Evolutionary conservation across 148 eudicot genomes (phyloP).

Genomic region (Cornus florida): DNA sequence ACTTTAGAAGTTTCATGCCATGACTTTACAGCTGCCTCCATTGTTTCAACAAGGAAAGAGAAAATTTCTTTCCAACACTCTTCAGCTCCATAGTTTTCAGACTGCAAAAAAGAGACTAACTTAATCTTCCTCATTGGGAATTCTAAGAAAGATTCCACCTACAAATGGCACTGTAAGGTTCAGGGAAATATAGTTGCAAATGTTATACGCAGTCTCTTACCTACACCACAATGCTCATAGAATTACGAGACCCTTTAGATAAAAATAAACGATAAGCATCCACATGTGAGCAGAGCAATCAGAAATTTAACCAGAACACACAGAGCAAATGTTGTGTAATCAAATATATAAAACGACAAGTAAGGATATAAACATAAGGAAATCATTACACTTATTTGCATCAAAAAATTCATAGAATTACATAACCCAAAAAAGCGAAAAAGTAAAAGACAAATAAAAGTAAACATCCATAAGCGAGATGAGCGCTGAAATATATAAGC

Average conservation of each 20-base stretch:
- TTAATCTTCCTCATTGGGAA: not conserved
- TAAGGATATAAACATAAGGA: no score
- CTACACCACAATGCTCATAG: conserved; percentile 4
- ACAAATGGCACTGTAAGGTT: not conserved
- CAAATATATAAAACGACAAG: no score
- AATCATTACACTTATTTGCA: conserved; percentile 4
- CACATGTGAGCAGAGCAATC: not conserved
- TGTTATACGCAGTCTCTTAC: not conserved
- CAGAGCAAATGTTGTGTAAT: not conserved
- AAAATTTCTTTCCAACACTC: conserved; percentile 53
- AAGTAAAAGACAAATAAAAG: no score
- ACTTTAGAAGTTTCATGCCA: conserved; percentile 92
- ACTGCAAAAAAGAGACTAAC: conserved; percentile 42
- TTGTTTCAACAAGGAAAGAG: conserved; percentile 80
- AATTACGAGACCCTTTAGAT: not conserved
- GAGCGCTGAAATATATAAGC: not conserved
- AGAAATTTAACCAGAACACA: not conserved
- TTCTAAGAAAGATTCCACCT: conserved; percentile 8
- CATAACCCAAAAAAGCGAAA: not conserved
- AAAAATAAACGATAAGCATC: not conserved
- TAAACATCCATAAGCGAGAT: not conserved
- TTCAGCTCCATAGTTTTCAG: conserved; percentile 69
- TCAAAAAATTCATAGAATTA: not conserved
- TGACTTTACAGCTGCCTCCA: conserved; percentile 82
- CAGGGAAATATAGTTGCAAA: not conserved